A percentile compares a stretch with the other conserved stretches of the same genome.
Conservation (phyloP, 2,329 filamentous ascomycete species). For the Cladobotryum protrusum region DNA sequence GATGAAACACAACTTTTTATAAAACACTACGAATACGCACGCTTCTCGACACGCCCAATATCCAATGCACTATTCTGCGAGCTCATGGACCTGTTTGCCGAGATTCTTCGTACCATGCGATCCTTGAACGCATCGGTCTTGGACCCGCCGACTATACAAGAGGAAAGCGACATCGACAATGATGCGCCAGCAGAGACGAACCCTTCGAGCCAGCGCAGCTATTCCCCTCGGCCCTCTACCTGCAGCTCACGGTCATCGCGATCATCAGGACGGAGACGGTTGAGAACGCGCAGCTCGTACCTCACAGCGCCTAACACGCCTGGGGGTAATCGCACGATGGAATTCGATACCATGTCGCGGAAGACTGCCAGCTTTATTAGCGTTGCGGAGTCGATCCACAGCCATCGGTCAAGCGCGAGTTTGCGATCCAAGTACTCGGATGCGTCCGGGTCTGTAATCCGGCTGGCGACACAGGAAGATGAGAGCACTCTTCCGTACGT, state of each 20-base stretch:
- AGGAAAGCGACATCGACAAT: slow-evolving; percentile 39
- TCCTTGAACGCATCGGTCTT: slow-evolving; percentile 52
- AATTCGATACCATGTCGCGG: slow-evolving; percentile 25
- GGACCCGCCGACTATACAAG: slow-evolving; percentile 17
- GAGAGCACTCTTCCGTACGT: slow-evolving; percentile 30
- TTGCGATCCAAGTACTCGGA: slow-evolving; percentile 32
- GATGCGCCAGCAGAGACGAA: slow-evolving; percentile 38
- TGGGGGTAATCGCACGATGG: slow-evolving; percentile 34
- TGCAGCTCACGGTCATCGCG: slow-evolving; percentile 27
- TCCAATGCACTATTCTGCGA: slow-evolving; percentile 65
- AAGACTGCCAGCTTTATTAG: slow-evolving; percentile 31
- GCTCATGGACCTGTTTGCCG: slow-evolving; percentile 80
- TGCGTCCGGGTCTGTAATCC: slow-evolving; percentile 41
- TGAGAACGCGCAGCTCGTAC: slow-evolving; percentile 39
- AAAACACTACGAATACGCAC: slow-evolving; percentile 70
- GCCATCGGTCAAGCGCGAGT: slow-evolving; percentile 34
- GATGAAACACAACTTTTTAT: slow-evolving; percentile 58
- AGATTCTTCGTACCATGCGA: slow-evolving; percentile 70
- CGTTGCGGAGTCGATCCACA: slow-evolving; percentile 38
- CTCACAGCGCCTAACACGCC: slow-evolving; percentile 50
- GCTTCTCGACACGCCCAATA: slow-evolving; percentile 69
- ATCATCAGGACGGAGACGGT: slow-evolving; percentile 31
- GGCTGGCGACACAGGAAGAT: slow-evolving; percentile 36
- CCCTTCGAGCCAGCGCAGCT: slow-evolving; percentile 34
- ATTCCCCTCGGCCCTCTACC: slow-evolving; percentile 20